Conservation (phyloP, 2,329 filamentous ascomycete genomes). For the Trichothecium roseum region DNA sequence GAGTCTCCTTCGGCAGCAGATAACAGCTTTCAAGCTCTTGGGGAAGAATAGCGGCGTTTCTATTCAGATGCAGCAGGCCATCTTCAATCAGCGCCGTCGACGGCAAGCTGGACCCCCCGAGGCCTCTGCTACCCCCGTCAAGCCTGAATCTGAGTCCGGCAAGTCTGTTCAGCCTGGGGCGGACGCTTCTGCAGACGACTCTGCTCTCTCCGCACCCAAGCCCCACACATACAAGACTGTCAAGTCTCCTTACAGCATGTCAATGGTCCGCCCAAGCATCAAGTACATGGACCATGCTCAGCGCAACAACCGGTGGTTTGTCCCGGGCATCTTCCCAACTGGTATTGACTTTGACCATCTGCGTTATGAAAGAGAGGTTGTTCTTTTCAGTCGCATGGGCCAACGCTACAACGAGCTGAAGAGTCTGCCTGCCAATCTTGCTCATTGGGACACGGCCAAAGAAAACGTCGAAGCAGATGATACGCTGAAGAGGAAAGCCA, state of each 20-base stretch:
- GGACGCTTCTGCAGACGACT: conserved; percentile 22
- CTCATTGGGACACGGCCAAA: conserved; percentile 73
- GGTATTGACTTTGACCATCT: conserved; percentile 82
- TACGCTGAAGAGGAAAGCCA: conserved; percentile 72
- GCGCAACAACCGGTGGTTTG: conserved; percentile 65
- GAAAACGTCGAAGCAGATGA: conserved; percentile 62
- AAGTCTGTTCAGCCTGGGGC: conserved; percentile 21
- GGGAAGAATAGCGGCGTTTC: conserved; percentile 82
- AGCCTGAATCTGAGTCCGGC: conserved; percentile 10
- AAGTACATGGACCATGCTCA: conserved; percentile 71
- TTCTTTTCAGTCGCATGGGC: conserved; percentile 82
- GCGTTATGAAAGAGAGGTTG: conserved; percentile 75
- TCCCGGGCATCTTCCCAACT: conserved; percentile 80
- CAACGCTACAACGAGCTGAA: conserved; percentile 78
- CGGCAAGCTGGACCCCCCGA: conserved; percentile 44
- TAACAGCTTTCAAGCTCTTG: conserved; percentile 81
- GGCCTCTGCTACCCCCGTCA: conserved; percentile 23
- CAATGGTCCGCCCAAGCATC: conserved; percentile 47
- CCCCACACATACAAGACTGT: conserved; percentile 58
- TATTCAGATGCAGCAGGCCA: conserved; percentile 64
- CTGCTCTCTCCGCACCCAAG: conserved; percentile 23
- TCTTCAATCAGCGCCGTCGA: conserved; percentile 66
- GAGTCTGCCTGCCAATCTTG: conserved; percentile 72
- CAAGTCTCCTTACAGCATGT: conserved; percentile 58
- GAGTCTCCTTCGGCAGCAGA: conserved; percentile 69